Conservation (phyloP, 2,329 filamentous ascomycete species). For the Pseudogymnoascus sp. region DNA sequence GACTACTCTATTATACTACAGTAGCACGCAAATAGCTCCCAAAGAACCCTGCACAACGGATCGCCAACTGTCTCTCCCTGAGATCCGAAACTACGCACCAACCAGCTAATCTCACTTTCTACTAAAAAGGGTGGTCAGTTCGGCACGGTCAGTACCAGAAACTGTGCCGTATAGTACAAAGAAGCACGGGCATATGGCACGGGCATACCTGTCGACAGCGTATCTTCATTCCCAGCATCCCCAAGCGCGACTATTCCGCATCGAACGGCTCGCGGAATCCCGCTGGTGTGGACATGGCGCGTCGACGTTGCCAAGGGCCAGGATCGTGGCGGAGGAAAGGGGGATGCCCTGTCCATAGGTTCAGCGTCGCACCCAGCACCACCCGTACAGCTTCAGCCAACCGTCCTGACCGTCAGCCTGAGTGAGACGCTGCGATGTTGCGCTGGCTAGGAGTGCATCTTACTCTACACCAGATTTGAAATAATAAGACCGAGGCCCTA, state of each 20-base stretch:
- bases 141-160: neutral
- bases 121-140: neutral
- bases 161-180: neutral
- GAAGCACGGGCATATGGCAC: neutral
- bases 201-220: neutral
- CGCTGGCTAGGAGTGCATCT: neutral
- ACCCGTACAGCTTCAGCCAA: neutral
- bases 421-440: neutral
- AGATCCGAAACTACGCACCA: neutral
- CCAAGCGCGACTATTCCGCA: neutral
- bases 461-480: neutral
- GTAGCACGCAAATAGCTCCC: neutral
- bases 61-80: neutral
- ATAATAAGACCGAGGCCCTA: neutral
- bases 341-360: neutral
- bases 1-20: neutral
- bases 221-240: neutral
- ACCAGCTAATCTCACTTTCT: neutral
- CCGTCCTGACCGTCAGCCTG: neutral
- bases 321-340: neutral
- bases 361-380: neutral
- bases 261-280: neutral
- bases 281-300: neutral
- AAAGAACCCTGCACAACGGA: neutral
- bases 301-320: neutral